A percentile compares a stretch with the other conserved stretches of the same genome.
phyloP scores from a whole-genome alignment of 768 basidiomycete species.

The Trametopsis cervina region DNA sequence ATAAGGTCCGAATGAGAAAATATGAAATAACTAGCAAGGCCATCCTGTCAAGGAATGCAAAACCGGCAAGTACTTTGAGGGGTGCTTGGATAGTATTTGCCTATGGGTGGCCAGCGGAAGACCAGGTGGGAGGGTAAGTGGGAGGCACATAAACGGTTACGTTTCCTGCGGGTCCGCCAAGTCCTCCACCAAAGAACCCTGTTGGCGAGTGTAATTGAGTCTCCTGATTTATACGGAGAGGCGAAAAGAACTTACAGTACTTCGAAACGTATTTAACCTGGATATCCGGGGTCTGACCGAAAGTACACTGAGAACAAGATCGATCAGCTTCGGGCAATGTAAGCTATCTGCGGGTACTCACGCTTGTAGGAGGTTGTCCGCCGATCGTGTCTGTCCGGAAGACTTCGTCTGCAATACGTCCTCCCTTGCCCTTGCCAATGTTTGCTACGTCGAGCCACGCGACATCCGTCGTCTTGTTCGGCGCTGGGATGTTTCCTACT shows the following conservation, averaged over 20 bases:
- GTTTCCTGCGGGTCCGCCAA: background rate
- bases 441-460: constrained; percentile 29
- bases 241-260: constrained; percentile 12
- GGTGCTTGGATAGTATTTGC: no score
- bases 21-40: no score
- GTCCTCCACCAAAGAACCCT: constrained; percentile 10
- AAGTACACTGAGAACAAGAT: constrained; percentile 14
- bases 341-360: constrained; percentile 7
- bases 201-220: background rate
- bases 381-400: constrained; percentile 25
- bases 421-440: constrained; percentile 17
- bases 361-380: constrained; percentile 27
- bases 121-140: no score
- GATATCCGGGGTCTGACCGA: constrained; percentile 17
- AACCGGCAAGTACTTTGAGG: no score
- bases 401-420: constrained; percentile 20
- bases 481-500: constrained; percentile 22
- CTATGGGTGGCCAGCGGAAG: no score
- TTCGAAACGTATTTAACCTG: constrained; percentile 21
- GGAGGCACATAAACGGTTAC: no score
- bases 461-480: constrained; percentile 24
- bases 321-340: background rate
- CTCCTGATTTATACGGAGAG: background rate
- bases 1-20: no score
- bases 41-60: no score